Conservation (phyloP, 257 asterid genomes). For the Fraxinus excelsior region DNA sequence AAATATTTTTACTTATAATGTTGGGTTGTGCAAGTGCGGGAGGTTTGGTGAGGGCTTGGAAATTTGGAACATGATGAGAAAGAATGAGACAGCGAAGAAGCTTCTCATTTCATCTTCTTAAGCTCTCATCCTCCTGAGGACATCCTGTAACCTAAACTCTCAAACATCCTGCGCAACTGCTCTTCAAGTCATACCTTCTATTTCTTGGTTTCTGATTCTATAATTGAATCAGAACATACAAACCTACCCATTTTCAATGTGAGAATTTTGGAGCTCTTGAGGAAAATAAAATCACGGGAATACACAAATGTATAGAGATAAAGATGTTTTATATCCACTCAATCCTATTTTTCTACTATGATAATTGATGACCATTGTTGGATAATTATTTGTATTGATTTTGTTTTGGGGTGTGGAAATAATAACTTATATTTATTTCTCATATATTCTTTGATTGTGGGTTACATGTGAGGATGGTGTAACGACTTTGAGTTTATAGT, state of each 20-base stretch:
- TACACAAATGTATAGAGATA: not conserved
- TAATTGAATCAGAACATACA: too few species aligned
- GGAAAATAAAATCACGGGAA: not conserved
- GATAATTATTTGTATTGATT: not conserved
- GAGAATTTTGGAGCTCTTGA: not conserved
- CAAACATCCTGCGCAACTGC: not conserved
- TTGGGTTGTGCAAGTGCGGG: conserved; percentile 80
- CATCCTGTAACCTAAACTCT: not conserved
- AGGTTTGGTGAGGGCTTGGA: conserved; percentile 63
- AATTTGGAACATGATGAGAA: conserved; percentile 72
- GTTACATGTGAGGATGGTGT: not conserved
- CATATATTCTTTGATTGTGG: not conserved
- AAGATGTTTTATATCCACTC: too few species aligned
- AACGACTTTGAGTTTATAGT: not conserved
- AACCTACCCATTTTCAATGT: not conserved
- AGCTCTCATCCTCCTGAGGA: too few species aligned
- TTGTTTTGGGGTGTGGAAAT: not conserved
- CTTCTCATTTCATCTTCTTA: too few species aligned
- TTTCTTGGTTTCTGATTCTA: too few species aligned
- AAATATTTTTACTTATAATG: conserved; percentile 66
- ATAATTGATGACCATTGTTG: too few species aligned
- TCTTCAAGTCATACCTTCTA: too few species aligned
- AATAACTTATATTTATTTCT: not conserved
- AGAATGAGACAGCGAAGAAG: too few species aligned
- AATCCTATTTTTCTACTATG: not conserved